Conservation (phyloP, 2,329 filamentous ascomycete genomes). For the Cadophora sp. region DNA sequence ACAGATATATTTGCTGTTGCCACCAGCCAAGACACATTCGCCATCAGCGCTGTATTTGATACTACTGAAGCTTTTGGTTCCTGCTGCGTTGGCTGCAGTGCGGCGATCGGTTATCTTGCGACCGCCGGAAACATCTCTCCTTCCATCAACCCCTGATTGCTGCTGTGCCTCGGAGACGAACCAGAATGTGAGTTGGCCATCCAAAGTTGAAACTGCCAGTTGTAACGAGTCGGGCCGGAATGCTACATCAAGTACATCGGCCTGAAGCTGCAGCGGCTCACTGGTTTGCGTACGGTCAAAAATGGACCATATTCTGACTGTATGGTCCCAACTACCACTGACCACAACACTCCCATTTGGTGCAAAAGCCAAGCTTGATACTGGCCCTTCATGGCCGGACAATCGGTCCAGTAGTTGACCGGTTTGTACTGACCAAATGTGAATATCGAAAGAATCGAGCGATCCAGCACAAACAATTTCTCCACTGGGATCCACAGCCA, state of each 20-base stretch:
- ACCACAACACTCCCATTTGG: slow-evolving; percentile 84
- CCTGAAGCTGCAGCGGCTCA: slow-evolving; percentile 89
- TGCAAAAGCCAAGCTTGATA: slow-evolving; percentile 87
- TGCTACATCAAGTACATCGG: slow-evolving; percentile 86
- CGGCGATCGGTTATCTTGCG: slow-evolving; percentile 86
- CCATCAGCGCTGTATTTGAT: slow-evolving; percentile 94
- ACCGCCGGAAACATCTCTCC: slow-evolving; percentile 91
- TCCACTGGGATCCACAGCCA: slow-evolving; percentile 96
- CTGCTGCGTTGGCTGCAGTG: slow-evolving; percentile 88
- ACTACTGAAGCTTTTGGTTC: slow-evolving; percentile 88
- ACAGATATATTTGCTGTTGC: slow-evolving; percentile 98
- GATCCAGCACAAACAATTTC: slow-evolving; percentile 97
- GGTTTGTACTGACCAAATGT: slow-evolving; percentile 98
- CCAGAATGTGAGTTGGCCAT: slow-evolving; percentile 96
- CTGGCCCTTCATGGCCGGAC: slow-evolving; percentile 91
- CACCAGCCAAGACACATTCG: slow-evolving; percentile 85
- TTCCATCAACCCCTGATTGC: slow-evolving; percentile 83
- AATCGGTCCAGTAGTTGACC: slow-evolving; percentile 92
- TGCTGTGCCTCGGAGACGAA: slow-evolving; percentile 87
- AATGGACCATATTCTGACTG: slow-evolving; percentile 94
- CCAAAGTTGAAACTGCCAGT: slow-evolving; percentile 88
- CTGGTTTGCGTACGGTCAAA: slow-evolving; percentile 94
- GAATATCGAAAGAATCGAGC: slow-evolving; percentile 94
- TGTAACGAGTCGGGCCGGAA: slow-evolving; percentile 91
- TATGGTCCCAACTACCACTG: slow-evolving; percentile 96